Evolutionary conservation across 2,329 filamentous ascomycete species (phyloP).

Genomic region (Penicillium brasilianum): DNA sequence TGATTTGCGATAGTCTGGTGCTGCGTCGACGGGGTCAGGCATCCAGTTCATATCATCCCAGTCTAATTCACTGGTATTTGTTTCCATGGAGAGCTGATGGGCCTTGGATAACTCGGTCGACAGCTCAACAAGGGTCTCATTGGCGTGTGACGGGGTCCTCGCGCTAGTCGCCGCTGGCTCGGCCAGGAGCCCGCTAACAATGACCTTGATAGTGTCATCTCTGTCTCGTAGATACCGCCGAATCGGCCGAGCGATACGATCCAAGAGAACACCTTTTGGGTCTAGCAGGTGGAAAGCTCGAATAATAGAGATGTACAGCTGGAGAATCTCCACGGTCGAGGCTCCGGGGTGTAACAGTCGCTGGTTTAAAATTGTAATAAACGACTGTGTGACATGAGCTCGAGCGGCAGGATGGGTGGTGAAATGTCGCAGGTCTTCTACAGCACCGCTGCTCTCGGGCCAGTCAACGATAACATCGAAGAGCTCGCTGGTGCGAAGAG

Average conservation of each 20-base stretch:
- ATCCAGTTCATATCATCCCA: constrained; percentile 95
- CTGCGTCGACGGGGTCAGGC: constrained; percentile 90
- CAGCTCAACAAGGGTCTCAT: constrained; percentile 57
- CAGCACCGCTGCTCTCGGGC: constrained; percentile 62
- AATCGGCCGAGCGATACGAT: constrained; percentile 69
- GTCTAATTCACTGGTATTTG: constrained; percentile 71
- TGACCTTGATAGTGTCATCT: constrained; percentile 69
- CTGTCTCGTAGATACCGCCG: constrained; percentile 67
- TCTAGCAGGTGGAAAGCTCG: constrained; percentile 67
- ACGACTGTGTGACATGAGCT: constrained; percentile 59
- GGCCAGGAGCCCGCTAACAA: constrained; percentile 67
- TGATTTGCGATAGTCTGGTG: constrained; percentile 86
- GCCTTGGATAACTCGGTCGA: constrained; percentile 57
- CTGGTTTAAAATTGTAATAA: constrained; percentile 58
- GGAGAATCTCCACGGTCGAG: constrained; percentile 69
- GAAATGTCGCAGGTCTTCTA: constrained; percentile 65
- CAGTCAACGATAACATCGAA: constrained; percentile 68
- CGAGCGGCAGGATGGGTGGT: constrained; percentile 60
- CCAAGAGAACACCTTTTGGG: constrained; percentile 68
- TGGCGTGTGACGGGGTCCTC: constrained; percentile 31
- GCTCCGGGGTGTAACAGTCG: constrained; percentile 67
- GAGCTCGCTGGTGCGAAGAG: constrained; percentile 60
- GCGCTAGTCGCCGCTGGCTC: constrained; percentile 53
- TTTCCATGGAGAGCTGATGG: constrained; percentile 48
- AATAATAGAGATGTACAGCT: constrained; percentile 70